phyloP scores from a whole-genome alignment of 1,284 basidiomycete genomes.

The Heterobasidion occidentale region DNA sequence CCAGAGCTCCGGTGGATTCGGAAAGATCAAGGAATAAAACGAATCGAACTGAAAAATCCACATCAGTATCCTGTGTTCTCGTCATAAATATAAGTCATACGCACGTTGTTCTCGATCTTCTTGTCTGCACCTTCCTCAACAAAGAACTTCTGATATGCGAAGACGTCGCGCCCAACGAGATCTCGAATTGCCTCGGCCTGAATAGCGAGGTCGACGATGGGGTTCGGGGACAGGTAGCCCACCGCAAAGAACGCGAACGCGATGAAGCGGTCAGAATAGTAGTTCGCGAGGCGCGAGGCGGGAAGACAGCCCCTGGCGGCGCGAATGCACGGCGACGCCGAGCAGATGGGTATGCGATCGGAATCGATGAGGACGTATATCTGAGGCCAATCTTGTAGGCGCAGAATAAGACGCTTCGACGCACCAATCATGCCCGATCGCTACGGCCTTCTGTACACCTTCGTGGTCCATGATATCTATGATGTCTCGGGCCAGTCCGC shows the following conservation, averaged over 20 bases:
- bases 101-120: constrained; percentile 25
- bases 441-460: constrained; percentile 26
- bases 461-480: constrained; percentile 37
- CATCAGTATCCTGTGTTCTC: background rate
- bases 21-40: constrained; percentile 22
- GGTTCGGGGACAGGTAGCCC: constrained; percentile 25
- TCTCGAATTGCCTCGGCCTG: constrained; percentile 16
- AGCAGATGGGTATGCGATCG: background rate
- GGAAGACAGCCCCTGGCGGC: constrained; percentile 29
- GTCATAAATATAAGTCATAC: constrained; percentile 12
- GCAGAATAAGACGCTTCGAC: constrained; percentile 5
- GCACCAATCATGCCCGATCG: constrained; percentile 43
- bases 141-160: constrained; percentile 35
- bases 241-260: constrained; percentile 34
- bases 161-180: constrained; percentile 21
- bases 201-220: constrained; percentile 18
- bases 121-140: constrained; percentile 19
- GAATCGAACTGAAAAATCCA: constrained; percentile 15
- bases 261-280: constrained; percentile 29
- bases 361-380: too few species aligned
- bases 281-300: constrained; percentile 27
- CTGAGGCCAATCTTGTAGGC: too few species aligned
- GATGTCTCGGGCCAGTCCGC: constrained; percentile 32
- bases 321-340: background rate
- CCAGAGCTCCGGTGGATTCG: constrained; percentile 20